Conservation (phyloP, 139 green algal species). For the Volvox reticuliferus region DNA sequence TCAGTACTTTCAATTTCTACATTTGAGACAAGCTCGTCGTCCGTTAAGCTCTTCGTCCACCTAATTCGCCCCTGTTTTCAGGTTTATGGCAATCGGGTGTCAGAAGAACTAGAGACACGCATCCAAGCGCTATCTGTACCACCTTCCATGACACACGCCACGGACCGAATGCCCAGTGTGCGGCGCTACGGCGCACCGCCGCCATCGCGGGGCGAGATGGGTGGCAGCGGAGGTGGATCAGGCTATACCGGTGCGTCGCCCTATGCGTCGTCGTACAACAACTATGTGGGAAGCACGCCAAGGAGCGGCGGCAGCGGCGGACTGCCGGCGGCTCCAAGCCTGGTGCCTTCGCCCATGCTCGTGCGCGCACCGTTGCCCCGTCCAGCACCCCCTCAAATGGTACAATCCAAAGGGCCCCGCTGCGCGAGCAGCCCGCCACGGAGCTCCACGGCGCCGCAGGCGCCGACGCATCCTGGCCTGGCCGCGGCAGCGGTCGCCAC, state of each 20-base stretch:
- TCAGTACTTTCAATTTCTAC: no score
- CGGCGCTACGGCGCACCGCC: constrained; percentile 4
- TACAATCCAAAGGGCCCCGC: background rate
- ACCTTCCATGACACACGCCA: background rate
- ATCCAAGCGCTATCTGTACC: constrained; percentile 11
- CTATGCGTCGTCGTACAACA: background rate
- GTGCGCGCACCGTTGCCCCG: background rate
- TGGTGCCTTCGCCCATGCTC: constrained; percentile 10
- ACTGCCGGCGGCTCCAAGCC: background rate
- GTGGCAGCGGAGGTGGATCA: background rate
- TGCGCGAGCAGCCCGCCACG: background rate
- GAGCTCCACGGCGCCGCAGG: no score
- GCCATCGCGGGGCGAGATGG: background rate
- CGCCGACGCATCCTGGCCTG: background rate
- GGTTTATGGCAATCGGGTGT: constrained; percentile 26
- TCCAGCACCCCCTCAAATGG: background rate
- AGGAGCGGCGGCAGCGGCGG: background rate
- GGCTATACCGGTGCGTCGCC: background rate
- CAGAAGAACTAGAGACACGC: constrained; percentile 21
- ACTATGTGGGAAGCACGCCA: background rate
- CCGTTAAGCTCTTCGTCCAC: no score
- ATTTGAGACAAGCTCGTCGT: no score
- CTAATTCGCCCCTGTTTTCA: background rate
- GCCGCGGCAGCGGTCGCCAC: background rate
- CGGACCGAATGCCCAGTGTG: background rate